These are phyloP conservation scores for Colletotrichum gloeosporioides DNA, from an alignment of 2,329 filamentous ascomycete species.

Conservation along the genomic window DNA sequence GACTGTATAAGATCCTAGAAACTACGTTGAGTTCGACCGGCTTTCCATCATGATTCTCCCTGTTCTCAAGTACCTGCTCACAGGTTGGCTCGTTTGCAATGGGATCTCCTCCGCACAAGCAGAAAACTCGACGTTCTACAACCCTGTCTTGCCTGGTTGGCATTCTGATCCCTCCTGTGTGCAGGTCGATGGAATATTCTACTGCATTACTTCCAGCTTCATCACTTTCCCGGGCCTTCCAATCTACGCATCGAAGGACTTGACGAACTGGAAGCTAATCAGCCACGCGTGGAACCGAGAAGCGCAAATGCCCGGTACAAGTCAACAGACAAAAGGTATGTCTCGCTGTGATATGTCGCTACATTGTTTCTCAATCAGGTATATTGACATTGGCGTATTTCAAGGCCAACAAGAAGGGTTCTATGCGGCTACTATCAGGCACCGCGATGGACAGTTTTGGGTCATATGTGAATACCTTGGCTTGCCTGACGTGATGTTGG, in stretches of 20 bases:
- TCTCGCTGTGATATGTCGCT: fast-evolving
- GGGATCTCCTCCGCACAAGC: neutral
- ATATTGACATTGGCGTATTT: fast-evolving
- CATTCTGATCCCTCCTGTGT: neutral
- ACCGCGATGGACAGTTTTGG: neutral
- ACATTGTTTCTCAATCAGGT: fast-evolving
- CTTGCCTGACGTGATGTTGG: neutral
- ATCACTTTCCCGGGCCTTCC: neutral
- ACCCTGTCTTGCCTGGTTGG: neutral
- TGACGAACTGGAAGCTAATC: neutral
- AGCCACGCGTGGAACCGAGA: neutral
- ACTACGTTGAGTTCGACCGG: no score
- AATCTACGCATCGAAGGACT: neutral
- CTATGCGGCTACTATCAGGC: neutral
- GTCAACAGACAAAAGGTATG: neutral
- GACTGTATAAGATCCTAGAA: no score
- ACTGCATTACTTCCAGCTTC: neutral
- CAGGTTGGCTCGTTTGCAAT: neutral
- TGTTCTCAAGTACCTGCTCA: neutral
- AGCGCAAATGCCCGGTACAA: neutral
- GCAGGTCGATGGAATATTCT: neutral
- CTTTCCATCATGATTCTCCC: no score
- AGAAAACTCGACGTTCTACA: neutral
- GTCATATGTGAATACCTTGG: neutral
- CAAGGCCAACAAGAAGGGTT: neutral